A percentile compares a stretch with the other conserved stretches of the same genome.
phyloP scores from a whole-genome alignment of 805 yeast species.

The Yarrowia sp. region DNA sequence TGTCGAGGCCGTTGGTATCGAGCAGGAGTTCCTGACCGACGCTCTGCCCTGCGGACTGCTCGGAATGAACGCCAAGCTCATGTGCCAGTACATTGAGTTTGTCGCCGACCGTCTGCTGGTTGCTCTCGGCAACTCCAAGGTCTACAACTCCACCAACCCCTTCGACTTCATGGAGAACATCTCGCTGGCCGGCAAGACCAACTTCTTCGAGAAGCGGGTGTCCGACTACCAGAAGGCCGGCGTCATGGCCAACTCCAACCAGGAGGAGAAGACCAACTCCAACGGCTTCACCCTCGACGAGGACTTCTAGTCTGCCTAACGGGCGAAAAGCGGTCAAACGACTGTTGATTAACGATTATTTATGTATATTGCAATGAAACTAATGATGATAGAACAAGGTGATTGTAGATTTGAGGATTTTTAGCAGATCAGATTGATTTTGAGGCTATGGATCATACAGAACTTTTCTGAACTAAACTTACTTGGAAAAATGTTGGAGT shows the following conservation, averaged over 20 bases:
- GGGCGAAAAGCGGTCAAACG: not conserved
- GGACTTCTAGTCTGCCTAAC: slow-evolving; percentile 67
- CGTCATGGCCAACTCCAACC: slow-evolving; percentile 75
- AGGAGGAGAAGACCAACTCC: slow-evolving; percentile 47
- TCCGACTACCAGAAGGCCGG: slow-evolving; percentile 99
- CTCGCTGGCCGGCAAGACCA: slow-evolving; percentile 97
- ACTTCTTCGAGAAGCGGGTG: slow-evolving; percentile 98
- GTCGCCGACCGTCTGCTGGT: slow-evolving; percentile 94
- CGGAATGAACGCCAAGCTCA: slow-evolving; percentile 92
- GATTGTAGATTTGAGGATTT: no score
- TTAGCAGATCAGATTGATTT: no score
- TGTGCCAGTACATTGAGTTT: slow-evolving; percentile 98
- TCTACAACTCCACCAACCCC: slow-evolving; percentile 88
- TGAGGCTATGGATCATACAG: no score
- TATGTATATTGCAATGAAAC: slow-evolving; percentile 37
- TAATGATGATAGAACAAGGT: slow-evolving; percentile 1
- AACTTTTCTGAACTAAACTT: no score
- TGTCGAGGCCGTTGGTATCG: slow-evolving; percentile 94
- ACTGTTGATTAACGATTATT: slow-evolving; percentile 34
- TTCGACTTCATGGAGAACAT: slow-evolving; percentile 99
- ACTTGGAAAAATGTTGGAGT: no score
- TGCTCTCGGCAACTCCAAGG: slow-evolving; percentile 89
- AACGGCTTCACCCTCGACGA: slow-evolving; percentile 86
- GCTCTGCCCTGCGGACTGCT: slow-evolving; percentile 91
- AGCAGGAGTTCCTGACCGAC: slow-evolving; percentile 92